Conservation (phyloP, 2,329 filamentous ascomycete genomes). For the Arachnopeziza araneosa region DNA sequence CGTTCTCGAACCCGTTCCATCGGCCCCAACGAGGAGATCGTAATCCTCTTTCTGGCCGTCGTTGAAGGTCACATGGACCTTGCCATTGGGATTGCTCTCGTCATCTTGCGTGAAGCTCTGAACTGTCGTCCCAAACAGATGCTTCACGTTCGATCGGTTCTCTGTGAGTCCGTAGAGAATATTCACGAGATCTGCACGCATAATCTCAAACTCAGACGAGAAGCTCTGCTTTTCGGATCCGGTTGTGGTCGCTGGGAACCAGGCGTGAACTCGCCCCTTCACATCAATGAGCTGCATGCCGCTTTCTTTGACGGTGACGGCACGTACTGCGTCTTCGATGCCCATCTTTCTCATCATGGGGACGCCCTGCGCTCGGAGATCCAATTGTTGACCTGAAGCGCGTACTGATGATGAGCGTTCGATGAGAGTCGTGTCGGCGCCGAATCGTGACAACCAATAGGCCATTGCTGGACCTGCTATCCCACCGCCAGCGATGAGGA, state of each 20-base stretch:
- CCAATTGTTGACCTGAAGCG: slow-evolving; percentile 46
- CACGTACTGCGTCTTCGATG: slow-evolving; percentile 38
- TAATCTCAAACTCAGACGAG: slow-evolving; percentile 41
- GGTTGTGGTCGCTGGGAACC: slow-evolving; percentile 33
- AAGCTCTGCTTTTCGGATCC: slow-evolving; percentile 21
- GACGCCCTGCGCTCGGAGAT: slow-evolving; percentile 46
- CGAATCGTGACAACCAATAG: slow-evolving; percentile 40
- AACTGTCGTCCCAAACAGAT: slow-evolving; percentile 29
- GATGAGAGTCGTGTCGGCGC: slow-evolving; percentile 33
- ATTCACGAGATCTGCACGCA: slow-evolving; percentile 37
- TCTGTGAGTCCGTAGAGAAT: slow-evolving; percentile 36
- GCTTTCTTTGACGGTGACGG: slow-evolving; percentile 38
- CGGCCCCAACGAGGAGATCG: slow-evolving; percentile 50
- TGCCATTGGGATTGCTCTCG: neutral
- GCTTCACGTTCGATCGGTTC: slow-evolving; percentile 18
- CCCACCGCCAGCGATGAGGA: slow-evolving; percentile 33
- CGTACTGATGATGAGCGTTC: slow-evolving; percentile 39
- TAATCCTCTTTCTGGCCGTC: slow-evolving; percentile 38
- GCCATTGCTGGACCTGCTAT: slow-evolving; percentile 40
- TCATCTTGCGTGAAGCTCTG: slow-evolving; percentile 17
- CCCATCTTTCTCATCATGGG: slow-evolving; percentile 47
- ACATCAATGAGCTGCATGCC: slow-evolving; percentile 41
- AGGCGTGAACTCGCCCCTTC: slow-evolving; percentile 34
- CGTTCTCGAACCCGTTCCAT: slow-evolving; percentile 46
- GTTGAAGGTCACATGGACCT: slow-evolving; percentile 36